phyloP scores from a whole-genome alignment of 768 basidiomycete genomes.

The Termitomyces sp. region DNA sequence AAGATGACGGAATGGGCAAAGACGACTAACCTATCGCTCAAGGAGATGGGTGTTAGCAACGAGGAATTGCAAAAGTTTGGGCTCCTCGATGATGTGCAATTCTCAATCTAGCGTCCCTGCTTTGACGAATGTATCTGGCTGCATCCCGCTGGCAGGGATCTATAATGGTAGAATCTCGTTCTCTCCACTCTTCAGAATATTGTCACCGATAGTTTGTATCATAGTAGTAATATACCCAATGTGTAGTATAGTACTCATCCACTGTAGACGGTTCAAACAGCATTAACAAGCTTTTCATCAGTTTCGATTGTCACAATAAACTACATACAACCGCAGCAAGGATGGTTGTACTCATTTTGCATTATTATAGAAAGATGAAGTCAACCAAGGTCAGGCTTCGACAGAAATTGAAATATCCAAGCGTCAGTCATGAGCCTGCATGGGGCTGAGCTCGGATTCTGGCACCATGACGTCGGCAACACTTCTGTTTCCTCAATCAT shows the following conservation, averaged over 20 bases:
- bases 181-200: not conserved
- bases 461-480: too few relatives aligned
- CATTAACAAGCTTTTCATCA: too few relatives aligned
- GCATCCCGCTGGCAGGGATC: not conserved
- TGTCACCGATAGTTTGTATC: not conserved
- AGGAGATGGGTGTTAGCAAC: not conserved
- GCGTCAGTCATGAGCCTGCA: too few relatives aligned
- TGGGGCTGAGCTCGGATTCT: too few relatives aligned
- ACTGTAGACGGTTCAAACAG: too few relatives aligned
- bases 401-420: too few relatives aligned
- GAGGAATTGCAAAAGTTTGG: not conserved
- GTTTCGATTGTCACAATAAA: too few relatives aligned
- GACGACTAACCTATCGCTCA: not conserved
- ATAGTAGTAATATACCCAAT: not conserved
- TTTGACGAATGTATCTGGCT: not conserved
- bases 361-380: too few relatives aligned
- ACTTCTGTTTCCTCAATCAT: too few relatives aligned
- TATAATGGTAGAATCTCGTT: not conserved
- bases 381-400: too few relatives aligned
- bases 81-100: not conserved
- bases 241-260: not conserved
- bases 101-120: not conserved
- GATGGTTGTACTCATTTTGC: too few relatives aligned
- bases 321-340: too few relatives aligned
- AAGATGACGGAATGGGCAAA: conserved; percentile 5